Evolutionary conservation across 2,329 filamentous ascomycete species (phyloP).

Genomic region (Aspergillus fumigatus): DNA sequence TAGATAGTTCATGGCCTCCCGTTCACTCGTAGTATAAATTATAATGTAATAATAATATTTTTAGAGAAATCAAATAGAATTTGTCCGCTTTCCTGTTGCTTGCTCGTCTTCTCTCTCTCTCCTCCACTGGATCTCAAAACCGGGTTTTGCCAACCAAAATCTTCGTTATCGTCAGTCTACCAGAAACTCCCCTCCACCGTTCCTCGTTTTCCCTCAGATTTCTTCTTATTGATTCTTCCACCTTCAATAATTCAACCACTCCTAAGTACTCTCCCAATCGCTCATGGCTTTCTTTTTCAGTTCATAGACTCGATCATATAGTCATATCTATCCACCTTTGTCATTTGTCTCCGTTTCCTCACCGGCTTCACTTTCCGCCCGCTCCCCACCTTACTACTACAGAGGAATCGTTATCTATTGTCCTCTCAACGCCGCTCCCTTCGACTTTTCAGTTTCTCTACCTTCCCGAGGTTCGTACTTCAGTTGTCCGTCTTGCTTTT

Average conservation of each 20-base stretch:
- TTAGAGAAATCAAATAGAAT: too few species aligned
- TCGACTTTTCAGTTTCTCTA: neutral
- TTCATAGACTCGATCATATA: neutral
- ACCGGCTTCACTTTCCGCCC: neutral
- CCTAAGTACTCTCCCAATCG: too few species aligned
- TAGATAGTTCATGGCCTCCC: too few species aligned
- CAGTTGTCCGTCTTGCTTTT: neutral
- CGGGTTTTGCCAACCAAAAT: neutral
- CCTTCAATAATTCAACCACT: too few species aligned
- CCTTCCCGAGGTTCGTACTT: neutral
- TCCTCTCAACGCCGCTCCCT: neutral
- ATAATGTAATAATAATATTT: neutral
- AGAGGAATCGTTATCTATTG: neutral
- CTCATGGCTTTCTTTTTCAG: neutral
- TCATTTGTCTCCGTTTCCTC: neutral
- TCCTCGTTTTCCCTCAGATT: too few species aligned
- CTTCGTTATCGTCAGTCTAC: too few species aligned
- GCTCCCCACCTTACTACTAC: neutral
- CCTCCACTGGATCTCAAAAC: neutral
- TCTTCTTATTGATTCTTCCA: too few species aligned
- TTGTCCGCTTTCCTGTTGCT: neutral
- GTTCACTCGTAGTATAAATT: neutral
- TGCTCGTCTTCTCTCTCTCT: neutral
- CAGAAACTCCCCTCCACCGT: too few species aligned
- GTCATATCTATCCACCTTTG: neutral